Evolutionary conservation across 2,329 filamentous ascomycete genomes (phyloP), one percentile per base, ranked within the genome.

Genomic region (Hymenoscyphus repandus): DNA sequence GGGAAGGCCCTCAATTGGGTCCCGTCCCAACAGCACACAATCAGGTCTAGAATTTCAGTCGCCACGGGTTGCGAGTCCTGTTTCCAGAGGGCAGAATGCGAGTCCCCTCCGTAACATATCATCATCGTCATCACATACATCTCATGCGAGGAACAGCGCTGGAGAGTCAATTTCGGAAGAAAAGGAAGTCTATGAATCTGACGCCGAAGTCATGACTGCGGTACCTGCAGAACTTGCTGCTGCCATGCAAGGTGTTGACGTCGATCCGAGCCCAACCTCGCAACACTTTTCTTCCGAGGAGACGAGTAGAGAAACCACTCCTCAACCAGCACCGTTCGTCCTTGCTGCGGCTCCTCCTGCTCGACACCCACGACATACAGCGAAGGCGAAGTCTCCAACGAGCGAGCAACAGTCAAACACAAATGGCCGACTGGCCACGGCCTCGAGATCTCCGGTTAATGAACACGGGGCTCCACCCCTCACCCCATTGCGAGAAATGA

Each of bases 401-500:
- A 50, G 33, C n/a, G 45, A 43, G 5, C 31, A 47, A 12, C 47
- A 49, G 32, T 3, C 5, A 13, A n/a, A 15, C n/a, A 15, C 46
- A 51, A 15, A n/a, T 34, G 45, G 45, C 22, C 34, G 44, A 34
- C 33, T 46, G 18, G 40, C 39, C 20, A 30, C 42, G n/a, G 43
- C 27, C 15, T 46, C 55, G 6, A 57, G 47, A 27, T 22, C 50
- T 17, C 42, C 31, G 13, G 50, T 22, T 12, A 39, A 48, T 43
- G 52, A 58, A 11, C 50, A 50, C 55, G 57, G 59, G 20, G 62
- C 52, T 22, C 63, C 65, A 49, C 58, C 63, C 7, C 59, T 67
- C 11, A 65, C 66, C 13, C 65, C 66, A 6, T 51, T 67, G 11
- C 61, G 61, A 15, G 66, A 68, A 50, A 57, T 66, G 55, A 62